These are phyloP conservation scores for Botrytis galanthina DNA, from an alignment of 2,329 filamentous ascomycete species.

Conservation along the genomic window DNA sequence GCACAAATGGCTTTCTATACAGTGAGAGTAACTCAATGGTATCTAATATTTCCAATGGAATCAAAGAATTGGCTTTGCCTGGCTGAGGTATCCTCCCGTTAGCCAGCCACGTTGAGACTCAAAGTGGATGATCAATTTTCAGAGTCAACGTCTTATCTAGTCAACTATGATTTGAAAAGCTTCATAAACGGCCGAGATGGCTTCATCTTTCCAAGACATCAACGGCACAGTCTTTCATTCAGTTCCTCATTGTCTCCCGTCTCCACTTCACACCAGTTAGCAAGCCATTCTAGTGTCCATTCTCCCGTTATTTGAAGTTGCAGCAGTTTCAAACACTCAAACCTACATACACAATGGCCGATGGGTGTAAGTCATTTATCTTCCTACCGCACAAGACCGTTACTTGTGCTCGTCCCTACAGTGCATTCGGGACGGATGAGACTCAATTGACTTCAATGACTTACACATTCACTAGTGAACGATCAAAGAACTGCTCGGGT, in stretches of 20 bases:
- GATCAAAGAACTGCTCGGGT: constrained; percentile 58
- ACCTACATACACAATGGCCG: constrained; percentile 33
- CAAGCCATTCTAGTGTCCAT: constrained; percentile 9
- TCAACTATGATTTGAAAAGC: constrained; percentile 22
- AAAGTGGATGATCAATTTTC: constrained; percentile 19
- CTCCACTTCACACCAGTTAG: not conserved
- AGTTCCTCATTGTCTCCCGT: constrained; percentile 20
- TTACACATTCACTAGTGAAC: constrained; percentile 49
- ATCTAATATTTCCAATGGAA: constrained; percentile 21
- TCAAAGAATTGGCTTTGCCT: constrained; percentile 20
- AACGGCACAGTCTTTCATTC: constrained; percentile 23
- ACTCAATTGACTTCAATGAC: not conserved
- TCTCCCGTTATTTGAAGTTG: constrained; percentile 19
- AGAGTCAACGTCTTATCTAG: constrained; percentile 18
- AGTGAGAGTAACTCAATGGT: constrained; percentile 20
- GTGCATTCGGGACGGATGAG: constrained; percentile 3
- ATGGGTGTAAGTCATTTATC: constrained; percentile 37
- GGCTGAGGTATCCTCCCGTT: constrained; percentile 30
- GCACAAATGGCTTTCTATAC: constrained; percentile 23
- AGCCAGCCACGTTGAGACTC: constrained; percentile 32
- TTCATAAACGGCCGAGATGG: constrained; percentile 33
- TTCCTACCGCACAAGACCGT: constrained; percentile 9
- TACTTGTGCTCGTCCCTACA: constrained; percentile 18
- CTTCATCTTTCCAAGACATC: constrained; percentile 25
- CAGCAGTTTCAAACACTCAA: constrained; percentile 10